Evolutionary conservation across 2,329 filamentous ascomycete genomes (phyloP), one percentile per base, ranked within the genome.

Genomic region (Venturia carpophila): DNA sequence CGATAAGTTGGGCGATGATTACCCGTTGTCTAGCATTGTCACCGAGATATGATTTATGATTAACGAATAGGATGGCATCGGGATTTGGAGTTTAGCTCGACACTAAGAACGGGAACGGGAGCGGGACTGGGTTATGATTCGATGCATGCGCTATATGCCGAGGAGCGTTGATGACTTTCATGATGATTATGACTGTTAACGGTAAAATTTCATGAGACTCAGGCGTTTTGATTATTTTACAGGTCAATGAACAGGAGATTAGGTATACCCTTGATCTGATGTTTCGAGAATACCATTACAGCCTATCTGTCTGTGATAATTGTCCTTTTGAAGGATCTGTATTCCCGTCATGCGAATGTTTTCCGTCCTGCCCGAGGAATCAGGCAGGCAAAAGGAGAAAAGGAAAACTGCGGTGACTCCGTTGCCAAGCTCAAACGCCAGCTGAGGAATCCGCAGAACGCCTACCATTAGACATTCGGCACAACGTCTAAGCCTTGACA

Each of bases 41-140:
- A 30, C 58, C 34, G 64, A 65, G 64, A n/a, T 15, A 64, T 65
- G 58, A 62, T 15, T n/a, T 19, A 15, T 58, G 30, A 34, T 1
- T 58, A 9, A n/a, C 19, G 52, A 17, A 27, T 15, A 15, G 21
- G 21, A 52, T 52, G 47, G 24, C 11, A 21, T 27, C 13, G 47
- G 47, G 47, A 52, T 15, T 52, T 15, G 21, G 21, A 4, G 21
- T 52, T 52, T 6, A 34, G 30, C 30, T 34, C 6, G 30, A 34
- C 3, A 34, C 30, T 6, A 34, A 34, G 30, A 21, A 21, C 21
- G 11, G 10, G 17, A 58, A 37, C 37, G 27, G 27, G 27, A 21
- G 7, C 19, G 52, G 52, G 52, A 58, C 7, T 37, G 52, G 30
- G 27, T 34, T n/a, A 58, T 58, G 27, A 58, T 37, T 37, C 15